Conservation (phyloP, 306 rosid species). For the Aeschynomene evenia region DNA sequence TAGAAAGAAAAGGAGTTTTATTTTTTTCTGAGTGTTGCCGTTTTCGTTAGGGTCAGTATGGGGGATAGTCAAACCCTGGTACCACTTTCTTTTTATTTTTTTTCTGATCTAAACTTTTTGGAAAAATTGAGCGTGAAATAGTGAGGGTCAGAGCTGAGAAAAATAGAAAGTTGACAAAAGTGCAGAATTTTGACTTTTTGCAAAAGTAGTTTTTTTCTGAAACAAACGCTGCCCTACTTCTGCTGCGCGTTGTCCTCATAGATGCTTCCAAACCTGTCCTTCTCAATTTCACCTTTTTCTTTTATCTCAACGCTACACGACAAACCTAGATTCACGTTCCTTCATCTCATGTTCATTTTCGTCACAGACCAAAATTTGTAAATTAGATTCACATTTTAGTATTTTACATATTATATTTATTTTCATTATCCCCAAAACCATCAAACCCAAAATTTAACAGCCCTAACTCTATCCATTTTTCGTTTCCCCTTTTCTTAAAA, state of each 20-base stretch:
- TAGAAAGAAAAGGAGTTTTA: not conserved
- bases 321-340: slow-evolving; percentile 27
- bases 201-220: slow-evolving; percentile 39
- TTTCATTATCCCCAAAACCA: not conserved
- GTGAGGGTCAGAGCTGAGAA: slow-evolving; percentile 33
- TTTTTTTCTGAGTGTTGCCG: slow-evolving; percentile 28
- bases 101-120: too few species aligned
- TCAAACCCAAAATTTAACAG: not conserved
- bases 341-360: slow-evolving; percentile 28
- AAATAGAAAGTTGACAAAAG: slow-evolving; percentile 51
- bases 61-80: slow-evolving; percentile 40
- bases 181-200: slow-evolving; percentile 61
- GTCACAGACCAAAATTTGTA: slow-evolving; percentile 17
- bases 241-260: slow-evolving; percentile 42
- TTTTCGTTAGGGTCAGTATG: not conserved
- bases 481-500: not conserved
- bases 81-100: not conserved
- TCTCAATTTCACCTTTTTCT: slow-evolving; percentile 33
- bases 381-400: not conserved
- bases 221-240: slow-evolving; percentile 43
- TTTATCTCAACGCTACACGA: slow-evolving; percentile 13
- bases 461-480: not conserved
- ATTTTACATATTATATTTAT: not conserved
- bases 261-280: slow-evolving; percentile 58
- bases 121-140: not conserved